Conservation (phyloP, 78 protist genomes). For the Anaeramoeba flamelloides region DNA sequence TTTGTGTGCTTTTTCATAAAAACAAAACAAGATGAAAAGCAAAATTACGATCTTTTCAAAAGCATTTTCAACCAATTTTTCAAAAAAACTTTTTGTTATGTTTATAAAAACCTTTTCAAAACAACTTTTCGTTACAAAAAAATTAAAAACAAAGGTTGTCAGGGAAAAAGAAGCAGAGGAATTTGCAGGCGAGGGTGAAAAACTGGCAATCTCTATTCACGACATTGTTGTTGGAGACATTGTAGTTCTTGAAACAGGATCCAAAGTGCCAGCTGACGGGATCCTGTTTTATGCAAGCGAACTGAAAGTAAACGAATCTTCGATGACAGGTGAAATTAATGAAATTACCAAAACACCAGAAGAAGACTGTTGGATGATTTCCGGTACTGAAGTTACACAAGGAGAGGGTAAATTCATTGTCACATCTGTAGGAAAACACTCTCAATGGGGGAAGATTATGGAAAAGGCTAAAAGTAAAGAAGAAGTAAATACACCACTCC, state of each 20-base stretch:
- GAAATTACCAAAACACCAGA: neutral
- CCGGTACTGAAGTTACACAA: neutral
- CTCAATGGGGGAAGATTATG: neutral
- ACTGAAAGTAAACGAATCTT: neutral
- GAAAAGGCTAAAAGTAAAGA: neutral
- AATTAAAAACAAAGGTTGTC: no score
- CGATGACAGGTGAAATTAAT: neutral
- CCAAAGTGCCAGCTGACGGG: neutral
- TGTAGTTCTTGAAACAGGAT: neutral
- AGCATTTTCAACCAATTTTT: no score
- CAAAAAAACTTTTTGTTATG: no score
- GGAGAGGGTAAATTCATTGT: neutral
- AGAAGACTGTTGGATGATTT: neutral
- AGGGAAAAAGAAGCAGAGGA: no score
- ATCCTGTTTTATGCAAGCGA: neutral
- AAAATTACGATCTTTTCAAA: no score
- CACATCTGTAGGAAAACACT: neutral
- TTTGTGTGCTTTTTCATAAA: no score
- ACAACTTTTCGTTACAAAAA: no score
- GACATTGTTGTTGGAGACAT: neutral
- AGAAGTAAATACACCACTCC: slow-evolving; percentile 1
- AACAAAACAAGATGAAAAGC: no score
- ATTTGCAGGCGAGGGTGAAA: no score
- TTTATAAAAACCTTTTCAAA: no score
- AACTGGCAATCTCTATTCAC: neutral